phyloP scores from a whole-genome alignment of 1,284 basidiomycete genomes.

The Limonomyces culmigenus region DNA sequence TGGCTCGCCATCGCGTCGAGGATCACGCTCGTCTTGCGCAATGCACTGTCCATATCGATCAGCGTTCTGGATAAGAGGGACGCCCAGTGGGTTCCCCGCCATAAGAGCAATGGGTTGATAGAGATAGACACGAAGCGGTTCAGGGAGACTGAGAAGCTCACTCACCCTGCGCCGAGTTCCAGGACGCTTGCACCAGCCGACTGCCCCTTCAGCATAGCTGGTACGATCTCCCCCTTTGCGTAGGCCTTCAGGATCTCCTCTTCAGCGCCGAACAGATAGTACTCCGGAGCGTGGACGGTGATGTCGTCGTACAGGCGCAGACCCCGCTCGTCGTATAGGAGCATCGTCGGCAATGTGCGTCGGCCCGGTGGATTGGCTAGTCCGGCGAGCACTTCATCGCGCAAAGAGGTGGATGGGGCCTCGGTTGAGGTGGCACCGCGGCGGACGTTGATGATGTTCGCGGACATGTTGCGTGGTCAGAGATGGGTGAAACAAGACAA shows the following conservation, averaged over 20 bases:
- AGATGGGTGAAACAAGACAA: too few relatives aligned
- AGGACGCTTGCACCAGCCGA: conserved; percentile 47
- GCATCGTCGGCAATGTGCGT: conserved; percentile 67
- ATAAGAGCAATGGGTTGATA: too few relatives aligned
- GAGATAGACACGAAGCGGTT: conserved; percentile 1
- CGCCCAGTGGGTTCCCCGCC: too few relatives aligned
- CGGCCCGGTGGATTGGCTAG: conserved; percentile 33
- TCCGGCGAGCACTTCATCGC: conserved; percentile 33
- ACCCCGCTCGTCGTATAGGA: conserved; percentile 79
- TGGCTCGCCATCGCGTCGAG: conserved; percentile 55
- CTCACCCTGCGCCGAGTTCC: conserved; percentile 82
- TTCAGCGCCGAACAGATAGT: conserved; percentile 76
- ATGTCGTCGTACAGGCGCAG: conserved; percentile 74
- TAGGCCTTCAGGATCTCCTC: conserved; percentile 50
- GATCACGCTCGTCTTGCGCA: conserved; percentile 84
- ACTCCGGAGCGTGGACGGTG: conserved; percentile 68
- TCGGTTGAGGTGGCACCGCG: conserved; percentile 12
- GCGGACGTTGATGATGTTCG: conserved; percentile 36
- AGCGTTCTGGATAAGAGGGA: not conserved
- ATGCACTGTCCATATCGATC: conserved; percentile 33
- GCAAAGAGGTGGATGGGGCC: conserved; percentile 20
- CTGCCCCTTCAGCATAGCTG: conserved; percentile 44
- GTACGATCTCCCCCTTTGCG: conserved; percentile 52
- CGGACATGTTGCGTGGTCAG: too few relatives aligned
- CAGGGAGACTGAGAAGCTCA: conserved; percentile 9